Base-by-base conservation (phyloP, 2,329 filamentous ascomycete species). In the Fusarium circinatum region DNA sequence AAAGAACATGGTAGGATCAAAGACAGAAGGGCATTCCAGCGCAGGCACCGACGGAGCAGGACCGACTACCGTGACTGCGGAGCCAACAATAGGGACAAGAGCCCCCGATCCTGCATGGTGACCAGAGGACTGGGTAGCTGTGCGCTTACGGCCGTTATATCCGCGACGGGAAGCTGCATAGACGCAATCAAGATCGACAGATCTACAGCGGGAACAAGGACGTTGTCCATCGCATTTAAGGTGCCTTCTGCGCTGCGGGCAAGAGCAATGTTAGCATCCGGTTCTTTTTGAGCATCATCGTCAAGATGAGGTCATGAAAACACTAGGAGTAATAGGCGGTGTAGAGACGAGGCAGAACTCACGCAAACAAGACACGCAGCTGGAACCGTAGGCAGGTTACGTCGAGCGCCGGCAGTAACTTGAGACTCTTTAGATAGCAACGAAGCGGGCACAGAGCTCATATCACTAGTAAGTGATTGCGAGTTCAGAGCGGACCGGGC, bases 341-440 rank as follows among this genome's bases (percentile, higher is more conserved):
- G 49, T 36, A 26, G 49, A 10, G 17, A 20, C 3, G 20, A 8
- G 15, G 32, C 24, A 8, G 9, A 34, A 63, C 61, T 61, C 61
- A 63, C 61, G n/a, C 61, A 63, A 28, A 8, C 42, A 41, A 63
- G 42, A 28, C 61, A 63, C 13, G 61, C 55, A 48, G 55, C 34
- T 20, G 61, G 28, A 48, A 48, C 28, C 14, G 24, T 30, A 28
- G 34, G n/a, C 1, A 47, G 17, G 9, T 24, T 26, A 41, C 41
- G 55, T 8, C 54, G 60, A 10, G 34, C 17, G 13, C n/a, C 20
- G 22, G 8, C 9, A 24, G 26, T n/a, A 12, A 13, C 7, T 1
- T 8, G 22, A 41, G 8, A 26, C n/a, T 22, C 18, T 2, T 9
- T 3, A 18, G 42, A 36, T 22, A n/a, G 7, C 7, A 42, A 10